A percentile compares a stretch with the other conserved stretches of the same genome.
phyloP scores from a whole-genome alignment of 768 basidiomycete species.

The Multifurca ochricompacta region DNA sequence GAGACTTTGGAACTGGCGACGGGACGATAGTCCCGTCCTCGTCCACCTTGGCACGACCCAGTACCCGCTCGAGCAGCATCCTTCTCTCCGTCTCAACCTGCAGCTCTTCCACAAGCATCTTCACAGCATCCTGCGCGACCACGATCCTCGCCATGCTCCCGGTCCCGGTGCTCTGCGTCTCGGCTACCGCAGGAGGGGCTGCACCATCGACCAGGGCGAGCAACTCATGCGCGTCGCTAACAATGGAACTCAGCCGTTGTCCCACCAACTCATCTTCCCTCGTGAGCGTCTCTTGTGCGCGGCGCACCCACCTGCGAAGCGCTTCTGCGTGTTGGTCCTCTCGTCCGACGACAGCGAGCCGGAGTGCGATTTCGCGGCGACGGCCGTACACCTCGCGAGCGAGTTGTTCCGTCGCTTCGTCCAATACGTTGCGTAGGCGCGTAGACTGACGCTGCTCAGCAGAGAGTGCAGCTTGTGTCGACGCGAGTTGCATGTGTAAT shows the following conservation, averaged over 20 bases:
- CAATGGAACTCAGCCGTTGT: conserved; percentile 9
- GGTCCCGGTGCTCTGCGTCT: conserved; percentile 24
- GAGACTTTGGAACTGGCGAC: neutral
- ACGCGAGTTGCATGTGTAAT: too few relatives aligned
- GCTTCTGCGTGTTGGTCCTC: conserved; percentile 54
- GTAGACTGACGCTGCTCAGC: too few relatives aligned
- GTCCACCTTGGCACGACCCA: conserved; percentile 19
- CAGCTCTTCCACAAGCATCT: conserved; percentile 49
- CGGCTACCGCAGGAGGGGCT: conserved; percentile 22
- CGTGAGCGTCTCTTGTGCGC: conserved; percentile 37
- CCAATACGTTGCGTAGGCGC: too few relatives aligned
- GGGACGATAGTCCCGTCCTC: conserved; percentile 6
- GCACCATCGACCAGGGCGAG: conserved; percentile 27
- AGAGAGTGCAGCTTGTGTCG: too few relatives aligned
- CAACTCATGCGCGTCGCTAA: conserved; percentile 17
- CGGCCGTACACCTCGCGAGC: too few relatives aligned
- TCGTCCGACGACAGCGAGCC: conserved; percentile 54
- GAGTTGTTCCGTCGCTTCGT: too few relatives aligned
- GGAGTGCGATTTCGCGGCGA: conserved; percentile 52
- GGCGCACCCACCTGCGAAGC: conserved; percentile 48
- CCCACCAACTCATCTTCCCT: conserved; percentile 11
- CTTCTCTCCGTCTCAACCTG: conserved; percentile 46
- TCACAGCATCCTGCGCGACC: conserved; percentile 42
- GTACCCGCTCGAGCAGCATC: conserved; percentile 34
- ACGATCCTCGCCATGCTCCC: conserved; percentile 48